These are phyloP conservation scores for Fraxinus velutina DNA, from an alignment of 305 asterid genomes.

Conservation along the genomic window DNA sequence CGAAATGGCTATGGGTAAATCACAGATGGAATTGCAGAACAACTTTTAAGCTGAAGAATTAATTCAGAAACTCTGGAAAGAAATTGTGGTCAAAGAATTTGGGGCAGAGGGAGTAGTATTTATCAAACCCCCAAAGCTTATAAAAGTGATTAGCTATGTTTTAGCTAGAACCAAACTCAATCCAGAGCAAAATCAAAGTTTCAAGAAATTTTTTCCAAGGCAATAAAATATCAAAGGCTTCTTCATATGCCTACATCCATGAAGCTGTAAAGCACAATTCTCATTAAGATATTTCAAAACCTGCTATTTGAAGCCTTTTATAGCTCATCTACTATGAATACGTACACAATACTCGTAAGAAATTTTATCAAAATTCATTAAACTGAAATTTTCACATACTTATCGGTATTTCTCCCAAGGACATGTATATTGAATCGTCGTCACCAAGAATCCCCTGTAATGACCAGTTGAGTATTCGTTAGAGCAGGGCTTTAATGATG, in stretches of 20 bases:
- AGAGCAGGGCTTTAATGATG: not conserved
- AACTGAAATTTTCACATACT: constrained; percentile 48
- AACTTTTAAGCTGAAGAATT: not conserved
- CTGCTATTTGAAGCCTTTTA: not conserved
- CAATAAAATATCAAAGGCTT: not conserved
- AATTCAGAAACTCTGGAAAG: not conserved
- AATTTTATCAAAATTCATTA: constrained; percentile 14
- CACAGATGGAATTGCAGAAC: not conserved
- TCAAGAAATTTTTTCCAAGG: not conserved
- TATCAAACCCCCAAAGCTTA: not conserved
- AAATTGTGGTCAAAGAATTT: not conserved
- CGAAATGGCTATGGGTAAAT: not conserved
- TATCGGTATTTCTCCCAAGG: constrained; percentile 92
- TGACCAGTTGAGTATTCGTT: constrained; percentile 23
- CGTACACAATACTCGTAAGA: not conserved
- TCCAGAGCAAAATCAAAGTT: not conserved
- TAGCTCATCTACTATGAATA: not conserved
- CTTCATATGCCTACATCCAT: constrained; percentile 4
- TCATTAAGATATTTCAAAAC: not conserved
- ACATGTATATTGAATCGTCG: constrained; percentile 90
- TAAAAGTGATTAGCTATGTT: not conserved
- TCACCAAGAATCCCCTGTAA: constrained; percentile 91
- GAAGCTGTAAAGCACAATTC: not conserved
- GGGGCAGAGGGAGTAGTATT: not conserved
- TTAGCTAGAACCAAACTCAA: not conserved